A percentile compares a stretch with the other conserved stretches of the same genome.
phyloP scores from a whole-genome alignment of 805 yeast species.

The Wickerhamiella qilinensis region DNA sequence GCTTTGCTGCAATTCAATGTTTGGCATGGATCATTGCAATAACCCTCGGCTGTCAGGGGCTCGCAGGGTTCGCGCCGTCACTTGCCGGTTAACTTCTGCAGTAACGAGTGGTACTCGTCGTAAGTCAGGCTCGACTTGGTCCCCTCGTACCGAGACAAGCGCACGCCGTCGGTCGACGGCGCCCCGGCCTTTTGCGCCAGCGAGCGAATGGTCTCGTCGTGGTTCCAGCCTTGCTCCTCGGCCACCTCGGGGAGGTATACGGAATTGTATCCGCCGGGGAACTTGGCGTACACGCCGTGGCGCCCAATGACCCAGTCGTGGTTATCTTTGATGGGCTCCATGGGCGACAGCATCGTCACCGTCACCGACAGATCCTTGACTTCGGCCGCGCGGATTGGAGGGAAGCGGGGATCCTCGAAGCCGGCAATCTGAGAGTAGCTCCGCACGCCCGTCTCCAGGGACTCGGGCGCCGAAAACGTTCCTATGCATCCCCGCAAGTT shows the following conservation, averaged over 20 bases:
- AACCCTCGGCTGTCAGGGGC: too few species aligned
- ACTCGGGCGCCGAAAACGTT: constrained; percentile 42
- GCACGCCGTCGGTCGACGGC: constrained; percentile 23
- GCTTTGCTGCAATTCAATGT: too few species aligned
- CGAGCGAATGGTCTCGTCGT: constrained; percentile 51
- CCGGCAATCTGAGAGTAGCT: constrained; percentile 57
- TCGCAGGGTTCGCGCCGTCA: too few species aligned
- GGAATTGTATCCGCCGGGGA: constrained; percentile 37
- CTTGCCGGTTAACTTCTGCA: neutral
- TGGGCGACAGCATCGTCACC: constrained; percentile 52
- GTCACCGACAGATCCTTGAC: constrained; percentile 34
- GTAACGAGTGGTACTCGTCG: constrained; percentile 21
- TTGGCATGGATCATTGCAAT: too few species aligned
- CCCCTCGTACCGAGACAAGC: constrained; percentile 42
- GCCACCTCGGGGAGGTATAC: constrained; percentile 90
- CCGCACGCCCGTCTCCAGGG: constrained; percentile 40
- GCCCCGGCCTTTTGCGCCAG: constrained; percentile 52
- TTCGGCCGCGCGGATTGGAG: constrained; percentile 43
- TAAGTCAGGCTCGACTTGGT: constrained; percentile 29
- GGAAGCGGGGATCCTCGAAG: constrained; percentile 61
- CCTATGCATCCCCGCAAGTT: constrained; percentile 85
- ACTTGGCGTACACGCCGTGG: constrained; percentile 60
- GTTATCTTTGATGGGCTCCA: constrained; percentile 34
- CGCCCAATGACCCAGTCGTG: constrained; percentile 67
- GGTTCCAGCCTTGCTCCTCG: constrained; percentile 68